phyloP scores from a whole-genome alignment of 2,329 filamentous ascomycete genomes.

The Oidium heveae region DNA sequence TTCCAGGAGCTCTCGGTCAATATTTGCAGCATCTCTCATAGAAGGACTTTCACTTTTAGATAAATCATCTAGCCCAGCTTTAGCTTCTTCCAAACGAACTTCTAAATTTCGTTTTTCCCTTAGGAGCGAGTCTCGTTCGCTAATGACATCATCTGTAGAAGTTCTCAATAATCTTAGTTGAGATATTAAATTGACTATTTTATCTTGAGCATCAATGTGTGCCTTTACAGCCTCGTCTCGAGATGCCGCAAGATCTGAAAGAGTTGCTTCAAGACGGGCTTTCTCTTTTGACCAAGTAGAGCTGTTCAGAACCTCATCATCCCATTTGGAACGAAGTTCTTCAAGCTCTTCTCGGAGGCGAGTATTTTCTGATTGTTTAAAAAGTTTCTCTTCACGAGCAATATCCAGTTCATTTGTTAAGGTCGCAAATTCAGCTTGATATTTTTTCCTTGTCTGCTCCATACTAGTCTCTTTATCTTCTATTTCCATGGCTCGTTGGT shows the following conservation, averaged over 20 bases:
- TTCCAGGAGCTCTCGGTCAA: slow-evolving; percentile 73
- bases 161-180: slow-evolving; percentile 70
- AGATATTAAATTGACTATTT: slow-evolving; percentile 71
- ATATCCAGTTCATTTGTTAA: slow-evolving; percentile 82
- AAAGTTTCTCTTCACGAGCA: slow-evolving; percentile 70
- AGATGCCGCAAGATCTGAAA: slow-evolving; percentile 73
- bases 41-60: slow-evolving; percentile 65
- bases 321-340: slow-evolving; percentile 86
- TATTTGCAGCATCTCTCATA: slow-evolving; percentile 66
- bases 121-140: slow-evolving; percentile 60
- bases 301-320: slow-evolving; percentile 91
- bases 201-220: slow-evolving; percentile 83
- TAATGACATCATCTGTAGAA: slow-evolving; percentile 60
- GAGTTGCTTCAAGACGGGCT: slow-evolving; percentile 63
- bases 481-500: slow-evolving; percentile 80
- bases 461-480: slow-evolving; percentile 91
- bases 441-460: slow-evolving; percentile 95
- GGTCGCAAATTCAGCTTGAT: slow-evolving; percentile 74
- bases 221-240: slow-evolving; percentile 80
- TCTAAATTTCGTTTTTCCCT: slow-evolving; percentile 84
- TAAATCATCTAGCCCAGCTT: slow-evolving; percentile 68
- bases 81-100: slow-evolving; percentile 62
- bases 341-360: slow-evolving; percentile 89
- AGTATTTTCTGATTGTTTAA: slow-evolving; percentile 64
- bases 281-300: slow-evolving; percentile 98